Conservation (phyloP, 164 flowering plant species). For the Tinospora cordifolia region DNA sequence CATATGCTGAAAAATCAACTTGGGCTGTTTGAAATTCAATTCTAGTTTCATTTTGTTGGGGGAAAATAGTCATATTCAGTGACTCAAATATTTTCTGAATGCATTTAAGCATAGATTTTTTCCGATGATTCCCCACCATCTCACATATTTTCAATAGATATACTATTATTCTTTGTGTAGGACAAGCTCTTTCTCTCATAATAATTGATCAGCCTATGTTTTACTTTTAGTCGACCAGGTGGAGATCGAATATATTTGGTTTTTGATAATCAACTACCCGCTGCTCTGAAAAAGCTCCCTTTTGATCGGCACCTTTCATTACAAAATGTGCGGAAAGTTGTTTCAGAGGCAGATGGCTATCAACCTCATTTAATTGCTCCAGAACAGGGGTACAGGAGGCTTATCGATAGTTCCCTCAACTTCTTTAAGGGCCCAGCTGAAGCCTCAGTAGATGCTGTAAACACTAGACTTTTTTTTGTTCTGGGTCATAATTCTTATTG, state of each 20-base stretch:
- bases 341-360: conserved; percentile 94
- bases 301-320: conserved; percentile 81
- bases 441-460: conserved; percentile 97
- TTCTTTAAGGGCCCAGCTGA: conserved; percentile 99
- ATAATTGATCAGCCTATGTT: not conserved
- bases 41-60: too few relatives aligned
- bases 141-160: not conserved
- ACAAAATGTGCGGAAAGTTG: conserved; percentile 66
- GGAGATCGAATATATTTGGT: conserved; percentile 80
- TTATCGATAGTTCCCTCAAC: conserved; percentile 87
- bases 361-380: conserved; percentile 98
- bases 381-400: conserved; percentile 95
- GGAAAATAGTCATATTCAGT: too few relatives aligned
- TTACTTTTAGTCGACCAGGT: conserved; percentile 64
- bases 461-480: conserved; percentile 11
- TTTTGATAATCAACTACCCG: conserved; percentile 85
- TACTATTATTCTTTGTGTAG: not conserved
- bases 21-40: too few relatives aligned
- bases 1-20: too few relatives aligned
- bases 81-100: too few relatives aligned
- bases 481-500: not conserved
- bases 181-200: not conserved
- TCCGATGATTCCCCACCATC: not conserved
- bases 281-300: conserved; percentile 84
- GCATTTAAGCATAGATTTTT: too few relatives aligned